Base-by-base conservation (phyloP, 2,329 filamentous ascomycete species). In the Clathrospora elynae region DNA sequence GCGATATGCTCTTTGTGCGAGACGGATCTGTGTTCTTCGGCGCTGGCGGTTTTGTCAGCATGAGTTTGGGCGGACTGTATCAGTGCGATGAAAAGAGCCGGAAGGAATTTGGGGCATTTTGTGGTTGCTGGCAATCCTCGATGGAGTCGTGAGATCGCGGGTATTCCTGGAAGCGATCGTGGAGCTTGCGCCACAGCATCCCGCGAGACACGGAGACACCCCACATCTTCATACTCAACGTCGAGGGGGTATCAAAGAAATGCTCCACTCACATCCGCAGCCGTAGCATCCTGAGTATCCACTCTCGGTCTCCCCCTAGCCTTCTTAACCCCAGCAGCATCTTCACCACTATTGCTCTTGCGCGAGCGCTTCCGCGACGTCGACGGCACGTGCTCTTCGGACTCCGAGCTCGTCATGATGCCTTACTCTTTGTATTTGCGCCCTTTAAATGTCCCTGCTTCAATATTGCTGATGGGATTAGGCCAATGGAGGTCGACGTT, bases 1-100 rank as follows among this genome's bases (percentile, higher is more conserved):
- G 11, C 90, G 83, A 63, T 95, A 95, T 1, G 89, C 89, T 53
- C 90, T 78, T 67, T 95, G 90, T 2, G 90, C 90, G 40, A 92
- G 79, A 16, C 90, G 84, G 51, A 96, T 93, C 66, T 96, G 90
- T 4, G 88, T 92, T 40, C 90, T 82, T 37, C 90, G 86, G 49
- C 89, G 85, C 87, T 88, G 19, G 12, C 36, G 32, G 18, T 11
- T 23, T 12, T 8, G 42, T 59, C 29, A 62, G 55, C 42, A 40
- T 11, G 6, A 20, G 25, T 30, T 2, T 10, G 10, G n/a, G 10
- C 19, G 12, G 17, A 19, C 6, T 3, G 7, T 29, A 13, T 30
- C 18, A n/a, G n/a, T n/a, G n/a, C n/a, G n/a, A n/a, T n/a, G n/a
- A n/a, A n/a, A n/a, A n/a, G n/a, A n/a, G n/a, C n/a, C n/a, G n/a